phyloP scores from a whole-genome alignment of 1,284 basidiomycete genomes.

The Trichosporon inkin region DNA sequence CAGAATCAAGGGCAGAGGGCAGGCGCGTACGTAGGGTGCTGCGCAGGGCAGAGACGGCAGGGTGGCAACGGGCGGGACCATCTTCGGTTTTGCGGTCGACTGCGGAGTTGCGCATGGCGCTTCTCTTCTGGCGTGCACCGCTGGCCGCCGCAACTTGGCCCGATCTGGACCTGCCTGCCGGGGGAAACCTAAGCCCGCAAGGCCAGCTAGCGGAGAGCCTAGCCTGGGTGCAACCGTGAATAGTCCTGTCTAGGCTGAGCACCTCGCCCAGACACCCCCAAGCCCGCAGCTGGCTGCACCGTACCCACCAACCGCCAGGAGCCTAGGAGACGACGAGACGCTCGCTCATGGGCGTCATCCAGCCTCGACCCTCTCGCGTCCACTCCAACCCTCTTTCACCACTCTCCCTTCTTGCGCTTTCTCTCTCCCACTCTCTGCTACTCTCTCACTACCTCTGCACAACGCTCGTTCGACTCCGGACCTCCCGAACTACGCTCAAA shows the following conservation, averaged over 20 bases:
- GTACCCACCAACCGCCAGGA: too few species aligned
- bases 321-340: too few species aligned
- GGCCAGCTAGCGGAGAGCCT: not conserved
- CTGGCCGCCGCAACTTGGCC: not conserved
- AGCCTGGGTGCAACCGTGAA: not conserved
- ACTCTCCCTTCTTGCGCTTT: not conserved
- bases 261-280: too few species aligned
- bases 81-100: conserved; percentile 6
- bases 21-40: too few species aligned
- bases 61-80: conserved; percentile 8
- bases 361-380: not conserved
- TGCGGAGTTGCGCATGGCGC: conserved; percentile 4
- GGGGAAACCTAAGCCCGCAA: not conserved
- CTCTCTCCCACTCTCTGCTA: not conserved
- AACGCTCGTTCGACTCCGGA: not conserved
- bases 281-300: too few species aligned
- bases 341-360: not conserved
- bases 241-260: too few species aligned
- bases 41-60: not conserved
- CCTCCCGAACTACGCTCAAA: not conserved
- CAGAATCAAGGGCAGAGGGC: too few species aligned
- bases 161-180: not conserved
- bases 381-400: conserved; percentile 1
- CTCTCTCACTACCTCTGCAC: not conserved
- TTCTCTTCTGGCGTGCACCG: not conserved